Evolutionary conservation across 805 yeast species (phyloP), one percentile per base, ranked within the genome.

Genomic region (Kuraishia cidri): DNA sequence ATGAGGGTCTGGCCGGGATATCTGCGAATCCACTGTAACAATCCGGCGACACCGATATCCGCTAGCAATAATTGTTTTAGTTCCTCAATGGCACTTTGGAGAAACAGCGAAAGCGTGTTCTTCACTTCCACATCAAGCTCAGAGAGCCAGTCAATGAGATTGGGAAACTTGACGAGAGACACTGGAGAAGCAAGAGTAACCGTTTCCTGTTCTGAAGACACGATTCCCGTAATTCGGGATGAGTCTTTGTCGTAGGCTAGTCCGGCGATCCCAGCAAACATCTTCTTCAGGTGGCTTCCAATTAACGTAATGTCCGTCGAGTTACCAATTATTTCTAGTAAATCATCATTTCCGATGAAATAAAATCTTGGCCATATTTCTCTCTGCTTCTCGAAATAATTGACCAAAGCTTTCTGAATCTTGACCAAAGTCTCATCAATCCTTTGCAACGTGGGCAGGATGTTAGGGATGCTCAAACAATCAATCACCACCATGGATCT

Each of bases 331-430:
- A 90, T 69, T 39, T 85, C 94, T 22, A 90, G 58, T 20, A 90
- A 56, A 49, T 90, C 96, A 38, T 87, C 95, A 49, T 90, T 90
- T 5, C 97, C 96, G 18, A 90, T 58, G 48, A 90, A 88, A 46
- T 79, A 87, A 35, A 87, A 79, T 30, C 97, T 64, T 1, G 95
- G 88, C 45, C 81, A 90, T 1, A 64, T 37, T 26, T 70, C 79
- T 40, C 97, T 60, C 48, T 88, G 94, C 24, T 69, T 70, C 43
- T 88, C 97, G 21, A 90, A 59, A 48, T 77, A 90, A 6, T 84
- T 90, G 9, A 76, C 64, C 10, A 90, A 60, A 0, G 95, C 78
- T 33, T 66, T 70, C 29, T 77, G 67, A 2, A 85, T 69, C 40
- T 66, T 73, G 4, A 42, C 44, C 20, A 88, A 58, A n/a, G 79